Evolutionary conservation across 1,139 yeast species (phyloP).

Genomic region (Candida frijolesensis): DNA sequence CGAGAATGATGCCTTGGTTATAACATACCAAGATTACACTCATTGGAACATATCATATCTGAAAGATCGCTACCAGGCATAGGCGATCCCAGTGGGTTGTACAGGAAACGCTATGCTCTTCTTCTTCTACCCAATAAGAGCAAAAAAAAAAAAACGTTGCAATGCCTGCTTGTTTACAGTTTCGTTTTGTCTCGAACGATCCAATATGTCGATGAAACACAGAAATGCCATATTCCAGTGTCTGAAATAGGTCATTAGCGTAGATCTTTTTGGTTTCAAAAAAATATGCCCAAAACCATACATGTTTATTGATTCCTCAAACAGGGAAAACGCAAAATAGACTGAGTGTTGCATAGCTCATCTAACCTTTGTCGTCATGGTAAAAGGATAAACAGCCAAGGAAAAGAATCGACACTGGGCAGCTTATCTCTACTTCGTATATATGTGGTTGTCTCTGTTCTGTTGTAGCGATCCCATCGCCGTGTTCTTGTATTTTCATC

Average conservation of each 20-base stretch:
- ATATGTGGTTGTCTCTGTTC: no score
- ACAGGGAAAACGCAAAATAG: neutral
- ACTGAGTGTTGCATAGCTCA: neutral
- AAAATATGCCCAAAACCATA: neutral
- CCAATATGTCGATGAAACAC: constrained; percentile 4
- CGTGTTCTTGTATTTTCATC: neutral
- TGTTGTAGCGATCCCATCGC: no score
- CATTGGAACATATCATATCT: neutral
- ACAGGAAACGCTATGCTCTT: neutral
- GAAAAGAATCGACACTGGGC: no score
- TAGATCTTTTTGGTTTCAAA: neutral
- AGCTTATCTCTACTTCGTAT: no score
- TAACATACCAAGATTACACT: constrained; percentile 1
- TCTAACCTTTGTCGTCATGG: neutral
- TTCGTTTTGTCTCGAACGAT: neutral
- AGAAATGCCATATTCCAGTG: neutral
- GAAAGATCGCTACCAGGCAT: no score
- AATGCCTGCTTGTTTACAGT: neutral
- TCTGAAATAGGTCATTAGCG: neutral
- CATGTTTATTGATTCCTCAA: neutral
- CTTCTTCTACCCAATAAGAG: neutral
- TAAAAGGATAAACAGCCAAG: neutral
- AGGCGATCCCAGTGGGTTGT: no score
- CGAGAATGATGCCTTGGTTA: neutral
- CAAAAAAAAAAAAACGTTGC: neutral